Evolutionary conservation across 495 filamentous ascomycete genomes (phyloP).

Genomic region (Penicillium bialowiezense): DNA sequence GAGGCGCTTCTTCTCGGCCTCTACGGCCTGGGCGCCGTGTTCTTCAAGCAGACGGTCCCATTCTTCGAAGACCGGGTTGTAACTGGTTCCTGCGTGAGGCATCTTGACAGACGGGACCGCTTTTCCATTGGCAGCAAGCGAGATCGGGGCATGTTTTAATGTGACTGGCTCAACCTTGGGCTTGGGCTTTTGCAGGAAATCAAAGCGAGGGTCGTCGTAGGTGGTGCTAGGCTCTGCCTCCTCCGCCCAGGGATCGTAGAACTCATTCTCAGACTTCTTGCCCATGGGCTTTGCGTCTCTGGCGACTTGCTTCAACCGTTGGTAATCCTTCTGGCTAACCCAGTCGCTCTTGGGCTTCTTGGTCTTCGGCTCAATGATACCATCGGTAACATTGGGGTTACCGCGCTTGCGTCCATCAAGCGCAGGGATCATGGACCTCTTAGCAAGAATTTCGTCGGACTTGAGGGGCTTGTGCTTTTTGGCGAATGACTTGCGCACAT

Average conservation of each 20-base stretch:
- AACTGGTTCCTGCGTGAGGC: conserved; percentile 79
- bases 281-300: conserved; percentile 62
- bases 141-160: conserved; percentile 70
- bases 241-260: conserved; percentile 77
- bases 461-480: conserved; percentile 74
- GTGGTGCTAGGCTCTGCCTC: conserved; percentile 36
- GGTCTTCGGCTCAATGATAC: conserved; percentile 60
- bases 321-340: conserved; percentile 76
- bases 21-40: conserved; percentile 75
- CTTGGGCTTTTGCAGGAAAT: conserved; percentile 62
- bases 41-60: conserved; percentile 72
- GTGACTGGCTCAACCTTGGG: conserved; percentile 71
- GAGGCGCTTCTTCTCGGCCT: conserved; percentile 74
- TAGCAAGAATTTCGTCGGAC: conserved; percentile 84
- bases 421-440: conserved; percentile 74
- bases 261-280: conserved; percentile 49
- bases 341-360: conserved; percentile 75
- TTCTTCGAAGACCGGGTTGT: conserved; percentile 84
- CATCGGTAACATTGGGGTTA: conserved; percentile 55
- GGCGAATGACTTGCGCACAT: conserved; percentile 57
- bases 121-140: conserved; percentile 75
- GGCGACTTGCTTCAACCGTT: conserved; percentile 71
- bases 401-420: conserved; percentile 73
- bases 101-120: conserved; percentile 70
- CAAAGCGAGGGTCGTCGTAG: conserved; percentile 49